Conservation (phyloP, 1,139 yeast genomes). For the Geotrichum candidum region DNA sequence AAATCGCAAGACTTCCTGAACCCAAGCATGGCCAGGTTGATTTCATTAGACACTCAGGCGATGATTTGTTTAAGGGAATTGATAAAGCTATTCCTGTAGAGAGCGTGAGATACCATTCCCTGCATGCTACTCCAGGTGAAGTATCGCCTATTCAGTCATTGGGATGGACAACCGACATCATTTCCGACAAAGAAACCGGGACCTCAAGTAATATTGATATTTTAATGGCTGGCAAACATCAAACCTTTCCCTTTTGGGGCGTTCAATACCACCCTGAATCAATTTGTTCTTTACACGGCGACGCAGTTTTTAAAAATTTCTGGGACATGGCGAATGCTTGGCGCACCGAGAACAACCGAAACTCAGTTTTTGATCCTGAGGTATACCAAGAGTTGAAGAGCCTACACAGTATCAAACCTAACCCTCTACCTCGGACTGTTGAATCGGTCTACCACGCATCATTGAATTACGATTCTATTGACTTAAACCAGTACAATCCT, state of each 20-base stretch:
- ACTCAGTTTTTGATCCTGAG: slow-evolving; percentile 7
- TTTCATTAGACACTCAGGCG: slow-evolving; percentile 37
- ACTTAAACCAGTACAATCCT: neutral
- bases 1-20: slow-evolving; percentile 46
- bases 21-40: slow-evolving; percentile 88
- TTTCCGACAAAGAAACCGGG: slow-evolving; percentile 22
- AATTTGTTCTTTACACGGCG: slow-evolving; percentile 71
- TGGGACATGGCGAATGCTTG: slow-evolving; percentile 44
- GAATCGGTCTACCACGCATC: neutral
- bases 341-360: slow-evolving; percentile 15
- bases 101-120: slow-evolving; percentile 85
- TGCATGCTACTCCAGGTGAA: slow-evolving; percentile 46
- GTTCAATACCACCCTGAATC: slow-evolving; percentile 98
- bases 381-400: slow-evolving; percentile 16
- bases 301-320: slow-evolving; percentile 54
- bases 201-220: slow-evolving; percentile 29
- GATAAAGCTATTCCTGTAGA: slow-evolving; percentile 40
- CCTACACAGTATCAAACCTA: slow-evolving; percentile 27
- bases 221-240: slow-evolving; percentile 76
- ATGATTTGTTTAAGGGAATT: slow-evolving; percentile 39
- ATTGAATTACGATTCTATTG: neutral
- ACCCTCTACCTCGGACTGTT: slow-evolving; percentile 12
- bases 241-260: slow-evolving; percentile 66
- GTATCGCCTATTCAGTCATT: slow-evolving; percentile 23
- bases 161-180: slow-evolving; percentile 24